Conservation (phyloP, 2,329 filamentous ascomycete genomes). For the Penicillium paneum region DNA sequence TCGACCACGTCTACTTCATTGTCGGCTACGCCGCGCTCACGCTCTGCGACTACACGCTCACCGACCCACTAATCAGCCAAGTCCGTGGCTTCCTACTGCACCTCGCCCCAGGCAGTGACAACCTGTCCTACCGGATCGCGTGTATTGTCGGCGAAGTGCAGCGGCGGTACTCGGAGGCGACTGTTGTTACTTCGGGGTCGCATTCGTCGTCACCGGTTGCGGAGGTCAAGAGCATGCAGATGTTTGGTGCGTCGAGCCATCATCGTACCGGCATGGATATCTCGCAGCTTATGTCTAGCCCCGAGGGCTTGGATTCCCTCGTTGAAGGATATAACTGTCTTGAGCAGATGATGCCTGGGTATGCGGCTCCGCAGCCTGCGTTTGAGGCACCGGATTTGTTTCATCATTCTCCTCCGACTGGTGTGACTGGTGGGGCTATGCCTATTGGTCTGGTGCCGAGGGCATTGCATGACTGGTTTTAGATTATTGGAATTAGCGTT, state of each 20-base stretch:
- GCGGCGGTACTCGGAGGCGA: conserved; percentile 26
- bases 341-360: conserved; percentile 26
- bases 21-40: conserved; percentile 37
- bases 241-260: conserved; percentile 6
- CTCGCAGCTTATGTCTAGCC: conserved; percentile 21
- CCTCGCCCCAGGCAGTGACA: conserved; percentile 32
- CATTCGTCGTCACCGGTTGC: conserved; percentile 21
- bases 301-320: conserved; percentile 20
- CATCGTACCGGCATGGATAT: conserved; percentile 19
- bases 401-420: conserved; percentile 11
- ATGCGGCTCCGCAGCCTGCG: conserved; percentile 13
- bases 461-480: conserved; percentile 22
- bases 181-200: conserved; percentile 2
- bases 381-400: conserved; percentile 21
- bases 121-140: conserved; percentile 34
- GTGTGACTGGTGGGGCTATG: conserved; percentile 22
- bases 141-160: conserved; percentile 33
- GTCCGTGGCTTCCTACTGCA: conserved; percentile 34
- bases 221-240: conserved; percentile 13
- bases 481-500: neutral
- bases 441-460: conserved; percentile 23
- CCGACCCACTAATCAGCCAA: conserved; percentile 34
- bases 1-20: conserved; percentile 35
- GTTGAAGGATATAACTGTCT: conserved; percentile 26
- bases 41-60: conserved; percentile 33